Evolutionary conservation across 192 early-diverging fungal genomes (phyloP).

Genomic region (Paraglomus occultum): DNA sequence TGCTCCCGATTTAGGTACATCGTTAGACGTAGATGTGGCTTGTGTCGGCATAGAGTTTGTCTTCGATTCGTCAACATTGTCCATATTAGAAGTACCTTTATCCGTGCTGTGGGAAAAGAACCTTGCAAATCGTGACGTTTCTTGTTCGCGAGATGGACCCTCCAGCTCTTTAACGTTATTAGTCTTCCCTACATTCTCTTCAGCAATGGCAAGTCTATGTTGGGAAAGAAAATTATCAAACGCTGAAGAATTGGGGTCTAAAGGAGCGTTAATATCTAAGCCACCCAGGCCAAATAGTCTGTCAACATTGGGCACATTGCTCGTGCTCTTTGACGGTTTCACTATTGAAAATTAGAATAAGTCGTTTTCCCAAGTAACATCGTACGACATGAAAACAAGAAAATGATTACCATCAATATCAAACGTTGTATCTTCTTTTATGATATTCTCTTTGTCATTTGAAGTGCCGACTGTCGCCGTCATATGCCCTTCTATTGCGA

Average conservation of each 20-base stretch:
- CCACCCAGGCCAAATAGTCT: slow-evolving; percentile 45
- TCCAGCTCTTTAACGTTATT: neutral
- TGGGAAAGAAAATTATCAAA: slow-evolving; percentile 50
- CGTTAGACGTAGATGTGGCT: slow-evolving; percentile 28
- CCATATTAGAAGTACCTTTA: slow-evolving; percentile 30
- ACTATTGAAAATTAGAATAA: slow-evolving; percentile 5
- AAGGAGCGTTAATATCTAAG: slow-evolving; percentile 34
- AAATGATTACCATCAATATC: slow-evolving; percentile 19
- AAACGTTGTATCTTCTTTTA: slow-evolving; percentile 7
- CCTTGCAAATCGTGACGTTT: slow-evolving; percentile 57
- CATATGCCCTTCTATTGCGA: neutral
- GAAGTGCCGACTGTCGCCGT: neutral
- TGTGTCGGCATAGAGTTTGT: slow-evolving; percentile 8
- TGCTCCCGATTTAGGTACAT: slow-evolving; percentile 33
- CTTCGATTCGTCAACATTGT: neutral
- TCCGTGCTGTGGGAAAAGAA: slow-evolving; percentile 55
- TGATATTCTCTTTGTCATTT: slow-evolving; percentile 22
- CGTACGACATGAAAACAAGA: neutral
- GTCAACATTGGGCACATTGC: slow-evolving; percentile 42
- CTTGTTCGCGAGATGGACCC: slow-evolving; percentile 35
- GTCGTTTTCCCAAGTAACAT: neutral
- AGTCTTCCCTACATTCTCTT: slow-evolving; percentile 21
- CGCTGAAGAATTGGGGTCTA: slow-evolving; percentile 36
- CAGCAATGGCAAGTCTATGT: slow-evolving; percentile 37
- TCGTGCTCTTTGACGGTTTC: slow-evolving; percentile 28